These are phyloP conservation scores for Malus orientalis DNA, from an alignment of 306 rosid genomes.

Conservation along the genomic window DNA sequence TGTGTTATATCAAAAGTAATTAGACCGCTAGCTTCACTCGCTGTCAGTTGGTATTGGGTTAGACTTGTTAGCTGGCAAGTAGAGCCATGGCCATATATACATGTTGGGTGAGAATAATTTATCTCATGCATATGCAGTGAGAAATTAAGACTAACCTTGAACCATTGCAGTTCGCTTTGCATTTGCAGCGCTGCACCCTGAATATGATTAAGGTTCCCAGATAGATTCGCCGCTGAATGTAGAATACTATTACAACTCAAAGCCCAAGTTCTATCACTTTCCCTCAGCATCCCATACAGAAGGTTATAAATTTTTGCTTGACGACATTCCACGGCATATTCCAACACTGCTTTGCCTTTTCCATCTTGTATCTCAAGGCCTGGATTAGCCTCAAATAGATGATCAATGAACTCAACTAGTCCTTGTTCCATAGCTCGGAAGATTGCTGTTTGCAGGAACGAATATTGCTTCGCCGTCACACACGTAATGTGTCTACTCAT, in stretches of 20 bases:
- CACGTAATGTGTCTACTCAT: rapidly evolving
- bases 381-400: neutral
- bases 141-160: too few relatives aligned
- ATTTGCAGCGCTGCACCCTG: slow-evolving; percentile 9
- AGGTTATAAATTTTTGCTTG: slow-evolving; percentile 1
- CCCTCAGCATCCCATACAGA: neutral
- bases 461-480: neutral
- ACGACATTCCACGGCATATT: neutral
- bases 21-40: too few relatives aligned
- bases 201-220: neutral
- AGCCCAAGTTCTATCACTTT: rapidly evolving
- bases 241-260: neutral
- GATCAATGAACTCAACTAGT: neutral
- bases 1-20: too few relatives aligned
- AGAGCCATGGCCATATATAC: too few relatives aligned
- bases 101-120: too few relatives aligned
- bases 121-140: too few relatives aligned
- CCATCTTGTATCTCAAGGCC: rapidly evolving
- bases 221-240: neutral
- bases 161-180: too few relatives aligned
- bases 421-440: neutral
- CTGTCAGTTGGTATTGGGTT: too few relatives aligned
- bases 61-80: too few relatives aligned
- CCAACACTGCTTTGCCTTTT: neutral
- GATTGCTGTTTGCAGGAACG: neutral